phyloP scores from a whole-genome alignment of 768 basidiomycete species.

The Hemileccinum rubropunctum region DNA sequence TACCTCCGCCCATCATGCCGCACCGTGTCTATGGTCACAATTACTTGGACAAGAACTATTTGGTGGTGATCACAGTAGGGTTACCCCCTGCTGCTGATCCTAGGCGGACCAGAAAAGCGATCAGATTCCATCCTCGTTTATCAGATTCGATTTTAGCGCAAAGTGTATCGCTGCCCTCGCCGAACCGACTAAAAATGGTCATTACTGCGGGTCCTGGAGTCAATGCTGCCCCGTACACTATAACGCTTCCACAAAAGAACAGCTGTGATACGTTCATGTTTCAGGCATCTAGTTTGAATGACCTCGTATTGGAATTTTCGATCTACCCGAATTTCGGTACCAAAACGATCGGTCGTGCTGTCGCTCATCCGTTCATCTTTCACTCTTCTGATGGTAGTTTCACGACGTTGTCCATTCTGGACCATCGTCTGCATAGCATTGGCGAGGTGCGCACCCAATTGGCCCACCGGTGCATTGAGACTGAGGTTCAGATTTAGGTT shows the following conservation, averaged over 20 bases:
- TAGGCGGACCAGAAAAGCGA: constrained; percentile 39
- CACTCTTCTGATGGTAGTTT: constrained; percentile 50
- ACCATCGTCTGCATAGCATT: constrained; percentile 89
- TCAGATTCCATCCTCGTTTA: constrained; percentile 73
- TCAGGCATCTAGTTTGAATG: constrained; percentile 73
- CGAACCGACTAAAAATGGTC: constrained; percentile 85
- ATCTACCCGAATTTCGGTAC: constrained; percentile 97
- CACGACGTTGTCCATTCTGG: constrained; percentile 76
- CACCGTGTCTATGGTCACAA: constrained; percentile 97
- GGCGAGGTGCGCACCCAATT: constrained; percentile 65
- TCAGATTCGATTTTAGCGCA: constrained; percentile 67
- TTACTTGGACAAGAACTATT: constrained; percentile 80
- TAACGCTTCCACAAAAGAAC: constrained; percentile 79
- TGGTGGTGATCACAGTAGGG: constrained; percentile 86
- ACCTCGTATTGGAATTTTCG: constrained; percentile 85
- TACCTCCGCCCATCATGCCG: constrained; percentile 98
- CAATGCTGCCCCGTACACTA: constrained; percentile 84
- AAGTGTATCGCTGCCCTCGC: constrained; percentile 65
- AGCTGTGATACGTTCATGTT: constrained; percentile 76
- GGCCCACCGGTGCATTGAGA: background rate
- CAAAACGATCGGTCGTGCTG: constrained; percentile 91
- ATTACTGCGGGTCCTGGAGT: constrained; percentile 87
- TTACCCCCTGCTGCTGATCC: constrained; percentile 37
- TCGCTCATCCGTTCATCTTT: constrained; percentile 78
- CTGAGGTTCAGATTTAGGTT: constrained; percentile 48